Conservation (phyloP, 1,284 basidiomycete genomes). For the Mixia osmundae region DNA sequence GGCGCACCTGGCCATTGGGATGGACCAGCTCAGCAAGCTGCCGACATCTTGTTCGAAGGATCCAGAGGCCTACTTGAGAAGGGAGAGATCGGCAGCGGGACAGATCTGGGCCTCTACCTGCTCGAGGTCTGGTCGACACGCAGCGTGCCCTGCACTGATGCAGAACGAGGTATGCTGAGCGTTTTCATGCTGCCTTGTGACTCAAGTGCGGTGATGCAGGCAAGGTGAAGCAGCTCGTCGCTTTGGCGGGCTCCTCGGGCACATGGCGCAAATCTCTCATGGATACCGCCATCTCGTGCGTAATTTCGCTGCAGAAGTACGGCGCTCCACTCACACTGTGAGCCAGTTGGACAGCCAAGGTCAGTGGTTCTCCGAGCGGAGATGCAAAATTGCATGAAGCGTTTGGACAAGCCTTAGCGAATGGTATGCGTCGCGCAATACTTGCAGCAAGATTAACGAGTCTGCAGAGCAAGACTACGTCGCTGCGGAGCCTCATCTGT, state of each 20-base stretch:
- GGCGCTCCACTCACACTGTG: neutral
- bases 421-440: conserved; percentile 32
- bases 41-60: conserved; percentile 67
- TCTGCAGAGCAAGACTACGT: conserved; percentile 48
- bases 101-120: conserved; percentile 51
- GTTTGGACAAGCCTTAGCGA: conserved; percentile 60
- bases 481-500: conserved; percentile 49
- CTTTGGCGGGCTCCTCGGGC: conserved; percentile 44
- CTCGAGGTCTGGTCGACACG: conserved; percentile 55
- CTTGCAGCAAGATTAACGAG: too few species aligned
- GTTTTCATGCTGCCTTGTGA: too few species aligned
- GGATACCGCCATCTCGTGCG: conserved; percentile 50
- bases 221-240: conserved; percentile 49
- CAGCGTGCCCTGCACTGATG: conserved; percentile 42
- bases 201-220: conserved; percentile 2
- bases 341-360: conserved; percentile 62
- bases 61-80: conserved; percentile 60
- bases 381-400: conserved; percentile 69
- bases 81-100: conserved; percentile 65
- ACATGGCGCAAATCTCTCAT: conserved; percentile 57
- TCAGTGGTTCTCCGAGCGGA: conserved; percentile 49
- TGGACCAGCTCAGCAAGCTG: too few species aligned
- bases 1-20: too few species aligned
- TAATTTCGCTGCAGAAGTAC: conserved; percentile 10
- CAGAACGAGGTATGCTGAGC: conserved; percentile 29